Evolutionary conservation across 2,329 filamentous ascomycete species (phyloP).

Genomic region (Pezicula rhizophila): DNA sequence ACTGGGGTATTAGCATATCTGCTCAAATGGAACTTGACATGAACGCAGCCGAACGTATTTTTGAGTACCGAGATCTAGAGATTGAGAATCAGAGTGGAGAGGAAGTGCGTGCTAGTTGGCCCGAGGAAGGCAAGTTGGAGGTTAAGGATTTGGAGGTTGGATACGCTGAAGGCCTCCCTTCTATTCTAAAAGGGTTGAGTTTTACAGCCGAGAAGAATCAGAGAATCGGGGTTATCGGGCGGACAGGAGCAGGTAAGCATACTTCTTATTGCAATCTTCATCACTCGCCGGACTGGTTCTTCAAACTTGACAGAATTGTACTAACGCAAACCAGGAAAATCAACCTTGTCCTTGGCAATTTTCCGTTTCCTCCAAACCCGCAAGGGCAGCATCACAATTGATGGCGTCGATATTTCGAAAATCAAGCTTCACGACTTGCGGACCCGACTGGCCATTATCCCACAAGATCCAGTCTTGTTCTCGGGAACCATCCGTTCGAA

Average conservation of each 20-base stretch:
- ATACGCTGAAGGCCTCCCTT: conserved; percentile 64
- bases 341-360: conserved; percentile 18
- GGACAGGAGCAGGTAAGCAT: conserved; percentile 22
- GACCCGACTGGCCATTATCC: conserved; percentile 25
- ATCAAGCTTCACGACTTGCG: conserved; percentile 25
- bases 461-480: conserved; percentile 72
- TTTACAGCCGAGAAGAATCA: conserved; percentile 61
- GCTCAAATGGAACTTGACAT: conserved; percentile 67
- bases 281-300: neutral
- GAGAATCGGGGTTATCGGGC: conserved; percentile 23
- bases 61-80: conserved; percentile 64
- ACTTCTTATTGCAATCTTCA: conserved; percentile 3
- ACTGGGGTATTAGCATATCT: conserved; percentile 59
- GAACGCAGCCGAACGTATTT: conserved; percentile 68
- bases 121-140: conserved; percentile 63
- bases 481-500: conserved; percentile 81
- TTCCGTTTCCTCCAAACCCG: conserved; percentile 18
- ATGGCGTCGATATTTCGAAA: conserved; percentile 25
- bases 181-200: conserved; percentile 61
- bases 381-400: conserved; percentile 34
- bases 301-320: neutral
- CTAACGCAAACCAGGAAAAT: conserved; percentile 17
- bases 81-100: conserved; percentile 58
- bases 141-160: conserved; percentile 64
- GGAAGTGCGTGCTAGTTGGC: conserved; percentile 64